Base-by-base conservation (phyloP, 2,329 filamentous ascomycete species). In the Didymella arachidicola region DNA sequence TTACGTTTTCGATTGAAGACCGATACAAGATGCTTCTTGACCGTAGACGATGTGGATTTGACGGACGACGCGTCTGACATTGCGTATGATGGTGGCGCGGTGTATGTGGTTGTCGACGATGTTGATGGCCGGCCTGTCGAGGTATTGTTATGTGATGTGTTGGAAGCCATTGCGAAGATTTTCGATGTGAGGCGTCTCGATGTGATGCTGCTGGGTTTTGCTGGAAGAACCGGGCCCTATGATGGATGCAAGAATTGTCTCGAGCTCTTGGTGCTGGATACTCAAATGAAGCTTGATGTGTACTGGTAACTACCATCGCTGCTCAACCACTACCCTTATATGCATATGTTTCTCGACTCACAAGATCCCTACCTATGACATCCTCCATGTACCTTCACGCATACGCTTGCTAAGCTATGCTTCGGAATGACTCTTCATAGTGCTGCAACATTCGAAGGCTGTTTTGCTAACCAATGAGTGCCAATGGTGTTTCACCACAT, bases 11-110 rank as follows among this genome's bases (percentile, higher is more conserved):
- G 44, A 25, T 41, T 47, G 52, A 68, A 62, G 22, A 65, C 43
- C 22, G 59, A 57, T 1, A 46, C 22, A 7, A 70, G 48, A 19
- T 62, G 57, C 18, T 59, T 65, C 53, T 69, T 68, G 11, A 59
- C 55, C 4, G 60, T 64, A 12, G 60, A 65, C 5, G 59, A 61
- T 29, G 22, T 57, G 12, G 60, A 65, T 18, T 44, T 29, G 2
- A 60, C 16, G 0, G 63, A 69, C 5, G 57, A 54, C 1, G 47
- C 32, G 19, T 64, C 58, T 25, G 61, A 63, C 1, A 51, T 29
- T 16, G 53, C 42, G 44, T 68, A 65, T n/a, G 63, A 47, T 26
- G 61, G 49, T 7, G 62, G 57, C 11, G 61, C 39, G 16, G 53
- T 44, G 8, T 48, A 38, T 46, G 34, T 39, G 3, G 48, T 43